Evolutionary conservation across 179 eudicot species (phyloP), one percentile per base, ranked within the genome.

Genomic region (Gypsophila paniculata): DNA sequence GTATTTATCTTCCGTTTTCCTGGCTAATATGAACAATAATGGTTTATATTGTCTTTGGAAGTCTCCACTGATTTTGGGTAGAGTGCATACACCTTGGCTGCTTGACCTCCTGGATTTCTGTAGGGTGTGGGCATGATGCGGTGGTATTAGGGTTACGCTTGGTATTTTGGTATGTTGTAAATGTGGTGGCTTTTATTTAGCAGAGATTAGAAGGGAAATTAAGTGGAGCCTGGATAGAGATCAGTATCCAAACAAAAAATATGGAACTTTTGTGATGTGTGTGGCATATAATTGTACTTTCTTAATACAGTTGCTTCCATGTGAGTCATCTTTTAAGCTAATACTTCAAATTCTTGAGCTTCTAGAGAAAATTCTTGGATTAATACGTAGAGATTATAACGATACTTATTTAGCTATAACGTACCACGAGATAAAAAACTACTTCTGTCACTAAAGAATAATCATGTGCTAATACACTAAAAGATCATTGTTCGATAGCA

Each of bases 1-100:
- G 98, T 91, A 80, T 17, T 22, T 14, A 32, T 76, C 49, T 18
- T 42, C 17, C 22, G 26, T 18, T 57, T 70, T 9, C 39, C 32
- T 60, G 25, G 23, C 8, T 26, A 0, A 42, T 22, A 17, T 51
- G 69, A 8, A 29, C 62, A 74, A 8, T 15, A 19, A 26, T 3
- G 34, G 22, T 23, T 54, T 59, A 42, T 52, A 55, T 29, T 38
- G 21, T 32, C 18, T 39, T 42, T 46, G 25, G 58, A 17, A 61
- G 59, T 52, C 39, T 51, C 13, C 9, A 51, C n/a, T 63, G 48
- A 22, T 72, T 53, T 12, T 13, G 48, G 14, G 26, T 39, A 42
- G 74, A 36, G 46, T 60, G 55, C 57, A 26, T 60, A 19, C 57
- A 17, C 32, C 75, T 61, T 29, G 34, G 34, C 4, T 1, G 34